Evolutionary conservation across 208 protist species (phyloP).

Genomic region (Trypanosoma cruzi): DNA sequence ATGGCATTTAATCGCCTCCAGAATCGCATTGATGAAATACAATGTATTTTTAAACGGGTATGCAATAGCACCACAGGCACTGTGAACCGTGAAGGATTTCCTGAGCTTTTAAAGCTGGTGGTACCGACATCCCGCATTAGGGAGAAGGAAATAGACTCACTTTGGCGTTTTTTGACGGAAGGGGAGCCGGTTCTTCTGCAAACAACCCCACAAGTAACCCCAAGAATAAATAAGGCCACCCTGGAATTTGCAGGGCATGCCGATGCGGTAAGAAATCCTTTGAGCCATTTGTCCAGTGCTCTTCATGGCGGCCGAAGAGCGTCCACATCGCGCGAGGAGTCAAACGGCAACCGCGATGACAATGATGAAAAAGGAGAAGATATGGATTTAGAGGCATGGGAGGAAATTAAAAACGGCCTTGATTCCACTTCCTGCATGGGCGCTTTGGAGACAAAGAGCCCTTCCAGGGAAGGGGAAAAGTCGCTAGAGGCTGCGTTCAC

Average conservation of each 20-base stretch:
- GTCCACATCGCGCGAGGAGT: neutral
- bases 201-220: neutral
- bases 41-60: slow-evolving; percentile 6
- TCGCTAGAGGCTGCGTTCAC: neutral
- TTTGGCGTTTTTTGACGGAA: slow-evolving; percentile 19
- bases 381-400: neutral
- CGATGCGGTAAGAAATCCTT: neutral
- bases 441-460: neutral
- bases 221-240: neutral
- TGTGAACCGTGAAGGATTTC: slow-evolving; percentile 4
- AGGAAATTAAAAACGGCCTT: neutral
- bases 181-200: slow-evolving; percentile 12
- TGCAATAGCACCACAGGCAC: slow-evolving; percentile 1
- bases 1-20: slow-evolving; percentile 10
- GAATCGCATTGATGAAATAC: slow-evolving; percentile 7
- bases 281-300: neutral
- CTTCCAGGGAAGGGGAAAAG: neutral
- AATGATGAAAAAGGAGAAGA: neutral
- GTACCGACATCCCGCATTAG: slow-evolving; percentile 7
- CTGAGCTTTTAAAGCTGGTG: neutral
- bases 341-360: neutral
- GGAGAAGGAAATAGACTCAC: slow-evolving; percentile 2
- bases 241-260: neutral
- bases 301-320: neutral
- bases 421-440: neutral